These are phyloP conservation scores for Aspergillus sojae DNA, from an alignment of 2,329 filamentous ascomycete genomes.

Conservation along the genomic window DNA sequence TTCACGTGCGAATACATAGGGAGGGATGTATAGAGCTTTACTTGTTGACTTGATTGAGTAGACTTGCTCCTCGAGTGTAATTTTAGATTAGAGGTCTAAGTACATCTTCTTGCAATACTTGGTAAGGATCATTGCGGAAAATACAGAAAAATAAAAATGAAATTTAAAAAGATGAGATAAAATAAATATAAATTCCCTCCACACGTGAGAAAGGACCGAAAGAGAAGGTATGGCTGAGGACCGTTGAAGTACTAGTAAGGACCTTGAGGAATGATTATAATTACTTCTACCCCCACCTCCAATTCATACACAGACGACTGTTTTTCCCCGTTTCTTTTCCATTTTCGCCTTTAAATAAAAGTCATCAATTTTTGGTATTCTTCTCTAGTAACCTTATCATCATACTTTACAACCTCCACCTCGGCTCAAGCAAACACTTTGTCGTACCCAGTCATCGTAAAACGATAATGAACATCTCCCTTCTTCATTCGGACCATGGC, in stretches of 20 bases:
- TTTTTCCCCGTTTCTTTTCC: background rate
- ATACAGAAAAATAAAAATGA: background rate
- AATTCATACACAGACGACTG: background rate
- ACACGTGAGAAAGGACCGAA: background rate
- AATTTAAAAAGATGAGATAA: background rate
- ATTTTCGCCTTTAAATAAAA: background rate
- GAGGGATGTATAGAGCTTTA: too few species aligned
- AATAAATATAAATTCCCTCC: background rate
- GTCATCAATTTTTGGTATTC: background rate
- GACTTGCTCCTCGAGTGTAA: too few species aligned
- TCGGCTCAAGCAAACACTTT: conserved; percentile 33
- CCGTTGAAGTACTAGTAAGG: background rate
- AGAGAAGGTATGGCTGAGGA: background rate
- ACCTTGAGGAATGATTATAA: background rate
- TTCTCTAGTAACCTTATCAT: background rate
- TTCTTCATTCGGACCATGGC: conserved; percentile 70
- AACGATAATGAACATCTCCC: conserved; percentile 72
- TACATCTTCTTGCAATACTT: too few species aligned
- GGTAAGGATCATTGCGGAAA: too few species aligned
- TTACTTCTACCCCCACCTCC: background rate
- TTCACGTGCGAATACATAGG: too few species aligned
- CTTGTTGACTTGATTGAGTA: too few species aligned
- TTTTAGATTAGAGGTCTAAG: too few species aligned
- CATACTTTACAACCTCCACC: background rate
- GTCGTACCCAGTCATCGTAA: conserved; percentile 62